Evolutionary conservation across 805 yeast genomes (phyloP).

Genomic region (Candida ortonii): DNA sequence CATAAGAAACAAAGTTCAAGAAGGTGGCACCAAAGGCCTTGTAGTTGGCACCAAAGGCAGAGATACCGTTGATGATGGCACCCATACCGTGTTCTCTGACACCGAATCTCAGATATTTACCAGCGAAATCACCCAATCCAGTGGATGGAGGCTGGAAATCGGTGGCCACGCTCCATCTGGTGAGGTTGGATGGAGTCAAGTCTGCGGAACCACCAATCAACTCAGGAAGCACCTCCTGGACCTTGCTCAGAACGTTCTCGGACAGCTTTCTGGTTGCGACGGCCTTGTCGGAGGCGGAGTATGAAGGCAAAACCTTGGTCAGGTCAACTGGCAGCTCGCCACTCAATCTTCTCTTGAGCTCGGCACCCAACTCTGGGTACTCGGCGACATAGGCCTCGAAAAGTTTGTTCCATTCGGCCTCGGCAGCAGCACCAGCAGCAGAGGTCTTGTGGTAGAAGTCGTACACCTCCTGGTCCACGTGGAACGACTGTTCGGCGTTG

Average conservation of each 20-base stretch:
- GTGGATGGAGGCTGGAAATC: constrained; percentile 90
- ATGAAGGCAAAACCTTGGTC: constrained; percentile 74
- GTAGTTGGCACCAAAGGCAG: constrained; percentile 84
- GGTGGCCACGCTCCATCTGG: constrained; percentile 77
- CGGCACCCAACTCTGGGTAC: constrained; percentile 78
- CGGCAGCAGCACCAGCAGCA: constrained; percentile 61
- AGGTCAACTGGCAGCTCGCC: constrained; percentile 81
- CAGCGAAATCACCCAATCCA: constrained; percentile 79
- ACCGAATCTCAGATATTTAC: constrained; percentile 96
- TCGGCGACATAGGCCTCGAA: constrained; percentile 59
- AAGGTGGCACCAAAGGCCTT: constrained; percentile 96
- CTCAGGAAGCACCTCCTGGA: constrained; percentile 74
- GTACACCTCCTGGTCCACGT: constrained; percentile 79
- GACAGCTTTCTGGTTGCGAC: constrained; percentile 94
- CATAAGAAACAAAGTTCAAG: constrained; percentile 85
- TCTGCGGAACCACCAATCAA: constrained; percentile 98
- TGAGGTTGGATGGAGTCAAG: constrained; percentile 93
- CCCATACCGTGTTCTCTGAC: constrained; percentile 99
- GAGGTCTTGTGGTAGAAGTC: constrained; percentile 60
- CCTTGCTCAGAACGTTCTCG: constrained; percentile 66
- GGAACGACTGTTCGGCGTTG: constrained; percentile 78
- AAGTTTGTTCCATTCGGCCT: constrained; percentile 71
- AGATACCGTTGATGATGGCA: constrained; percentile 95
- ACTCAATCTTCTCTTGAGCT: constrained; percentile 71
- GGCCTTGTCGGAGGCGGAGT: constrained; percentile 73